These are phyloP conservation scores for Ramichloridium luteum DNA, from an alignment of 2,329 filamentous ascomycete genomes.

Conservation along the genomic window DNA sequence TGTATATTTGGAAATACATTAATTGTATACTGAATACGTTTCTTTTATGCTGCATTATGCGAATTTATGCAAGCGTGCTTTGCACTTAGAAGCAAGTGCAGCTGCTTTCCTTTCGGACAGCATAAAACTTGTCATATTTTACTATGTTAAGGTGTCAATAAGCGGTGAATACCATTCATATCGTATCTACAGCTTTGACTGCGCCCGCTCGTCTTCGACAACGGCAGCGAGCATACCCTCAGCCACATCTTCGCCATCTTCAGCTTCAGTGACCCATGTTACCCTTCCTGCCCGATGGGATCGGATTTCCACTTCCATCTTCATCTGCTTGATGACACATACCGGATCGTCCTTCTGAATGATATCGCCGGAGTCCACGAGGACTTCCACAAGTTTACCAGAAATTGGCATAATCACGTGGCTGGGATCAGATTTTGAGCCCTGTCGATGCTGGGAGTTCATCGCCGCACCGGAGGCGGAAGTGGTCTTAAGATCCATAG, in stretches of 20 bases:
- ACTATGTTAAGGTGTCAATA: too few species aligned
- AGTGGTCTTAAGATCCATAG: constrained; percentile 29
- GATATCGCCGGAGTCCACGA: constrained; percentile 41
- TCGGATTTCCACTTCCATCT: constrained; percentile 56
- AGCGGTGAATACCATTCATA: too few species aligned
- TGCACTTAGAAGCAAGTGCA: too few species aligned
- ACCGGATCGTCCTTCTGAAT: constrained; percentile 41
- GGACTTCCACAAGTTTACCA: constrained; percentile 47
- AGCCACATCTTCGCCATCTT: constrained; percentile 44
- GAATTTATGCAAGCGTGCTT: too few species aligned
- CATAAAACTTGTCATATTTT: too few species aligned
- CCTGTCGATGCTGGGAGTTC: constrained; percentile 33
- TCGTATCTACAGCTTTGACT: constrained; percentile 20
- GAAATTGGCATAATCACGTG: constrained; percentile 47
- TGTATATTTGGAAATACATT: too few species aligned
- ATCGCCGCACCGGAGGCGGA: constrained; percentile 31
- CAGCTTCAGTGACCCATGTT: constrained; percentile 40
- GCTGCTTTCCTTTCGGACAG: too few species aligned
- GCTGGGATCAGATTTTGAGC: constrained; percentile 36
- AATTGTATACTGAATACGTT: too few species aligned
- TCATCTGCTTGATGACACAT: constrained; percentile 53
- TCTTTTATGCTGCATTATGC: too few species aligned
- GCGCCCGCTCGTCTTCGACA: constrained; percentile 27
- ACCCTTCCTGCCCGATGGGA: constrained; percentile 36
- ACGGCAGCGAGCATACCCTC: constrained; percentile 44